Percentiles rank a stretch among this genome's conserved stretches.
Evolutionary conservation across 164 flowering plant species (phyloP).

Genomic region (Annona cherimola): DNA sequence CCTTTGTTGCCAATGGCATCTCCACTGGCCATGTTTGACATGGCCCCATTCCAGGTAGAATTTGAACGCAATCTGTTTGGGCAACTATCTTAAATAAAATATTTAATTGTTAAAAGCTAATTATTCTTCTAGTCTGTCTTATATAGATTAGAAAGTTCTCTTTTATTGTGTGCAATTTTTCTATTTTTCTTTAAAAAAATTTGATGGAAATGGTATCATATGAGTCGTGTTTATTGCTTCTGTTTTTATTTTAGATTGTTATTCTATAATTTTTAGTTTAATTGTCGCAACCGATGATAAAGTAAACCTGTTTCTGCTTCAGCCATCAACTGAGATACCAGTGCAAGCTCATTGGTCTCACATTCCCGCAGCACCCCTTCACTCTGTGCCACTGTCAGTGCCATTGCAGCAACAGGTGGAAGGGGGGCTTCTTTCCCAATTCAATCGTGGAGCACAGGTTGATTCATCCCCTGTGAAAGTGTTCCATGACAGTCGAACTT

Average conservation of each 20-base stretch:
- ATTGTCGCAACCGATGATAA: background rate
- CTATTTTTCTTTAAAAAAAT: too few relatives aligned
- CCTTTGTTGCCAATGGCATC: conserved; percentile 78
- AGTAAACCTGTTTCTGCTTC: conserved; percentile 11
- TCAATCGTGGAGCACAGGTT: conserved; percentile 36
- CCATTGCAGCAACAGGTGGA: conserved; percentile 58
- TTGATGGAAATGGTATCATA: background rate
- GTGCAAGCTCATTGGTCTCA: conserved; percentile 73
- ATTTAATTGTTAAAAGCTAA: too few relatives aligned
- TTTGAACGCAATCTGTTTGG: background rate
- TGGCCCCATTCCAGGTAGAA: conserved; percentile 85
- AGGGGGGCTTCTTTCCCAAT: conserved; percentile 38
- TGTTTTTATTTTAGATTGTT: background rate
- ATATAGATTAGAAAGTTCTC: too few relatives aligned
- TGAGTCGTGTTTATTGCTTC: background rate
- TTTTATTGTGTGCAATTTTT: too few relatives aligned
- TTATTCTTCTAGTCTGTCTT: too few relatives aligned
- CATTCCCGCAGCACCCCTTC: conserved; percentile 52
- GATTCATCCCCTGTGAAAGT: conserved; percentile 40
- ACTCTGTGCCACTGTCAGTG: conserved; percentile 47
- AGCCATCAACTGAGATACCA: conserved; percentile 64
- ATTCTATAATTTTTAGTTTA: background rate
- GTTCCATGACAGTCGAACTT: conserved; percentile 39
- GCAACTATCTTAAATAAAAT: too few relatives aligned
- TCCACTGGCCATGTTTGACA: conserved; percentile 83